Base-by-base conservation (phyloP, 192 early-diverging fungal species). In the Podila epicladia region DNA sequence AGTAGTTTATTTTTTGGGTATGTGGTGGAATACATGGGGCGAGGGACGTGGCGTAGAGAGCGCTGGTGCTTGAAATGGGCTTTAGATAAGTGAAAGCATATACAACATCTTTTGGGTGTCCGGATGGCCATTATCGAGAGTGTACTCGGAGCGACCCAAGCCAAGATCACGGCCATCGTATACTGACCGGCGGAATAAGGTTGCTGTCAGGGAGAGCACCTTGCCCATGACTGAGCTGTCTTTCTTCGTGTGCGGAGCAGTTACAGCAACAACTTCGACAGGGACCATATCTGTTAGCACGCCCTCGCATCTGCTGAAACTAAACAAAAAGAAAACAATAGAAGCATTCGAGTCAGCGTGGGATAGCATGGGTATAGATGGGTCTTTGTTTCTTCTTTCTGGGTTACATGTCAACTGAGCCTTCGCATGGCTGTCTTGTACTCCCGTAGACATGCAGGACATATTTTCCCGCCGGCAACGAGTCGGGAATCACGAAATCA, bases 81-180 rank as follows among this genome's bases (percentile, higher is more conserved):
- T 45, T 45, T 77, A 69, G 49, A 65, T 57, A 17, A 66, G 74
- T 8, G 74, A 72, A 66, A 75, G 58, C 60, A 79, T 62, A 38
- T 79, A 72, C 0, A 79, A 69, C 76, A 72, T 79, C 65, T 79
- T 79, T 50, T 79, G 55, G 37, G 65, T 79, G 62, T 79, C 76
- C 15, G 57, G 9, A 7, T 35, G 49, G 15, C 61, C 67, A 45
- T 80, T 66, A 2, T 53, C 62, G 19, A 65, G 64, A 9, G 58
- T 4, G 48, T 58, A 69, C 11, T 69, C 66, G 20, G 66, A 65
- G n/a, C 48, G 58, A 22, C 5, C 33, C 4, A 45, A 4, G 2
- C 59, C 55, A 19, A 67, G 58, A 24, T 48, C 53, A 49, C 75
- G 64, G 7, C 65, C 61, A 37, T 33, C 26, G 29, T 64, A 72